A percentile compares a stretch with the other conserved stretches of the same genome.
These are phyloP conservation scores for Lachnellula cervina DNA, from an alignment of 2,329 filamentous ascomycete genomes.

Conservation along the genomic window DNA sequence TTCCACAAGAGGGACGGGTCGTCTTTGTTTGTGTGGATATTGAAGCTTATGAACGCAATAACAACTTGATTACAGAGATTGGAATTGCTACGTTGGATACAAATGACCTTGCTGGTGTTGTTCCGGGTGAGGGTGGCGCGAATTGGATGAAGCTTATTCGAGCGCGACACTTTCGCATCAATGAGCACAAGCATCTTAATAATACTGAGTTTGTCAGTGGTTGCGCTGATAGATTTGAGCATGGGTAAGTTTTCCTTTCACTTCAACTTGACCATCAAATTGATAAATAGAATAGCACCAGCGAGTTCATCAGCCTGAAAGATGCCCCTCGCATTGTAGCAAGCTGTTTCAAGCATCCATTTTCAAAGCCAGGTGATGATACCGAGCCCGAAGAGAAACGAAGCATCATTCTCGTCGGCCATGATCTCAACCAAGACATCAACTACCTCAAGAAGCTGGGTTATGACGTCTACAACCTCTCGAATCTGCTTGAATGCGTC, in stretches of 20 bases:
- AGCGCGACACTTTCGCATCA: constrained; percentile 70
- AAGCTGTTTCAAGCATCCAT: constrained; percentile 53
- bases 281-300: constrained; percentile 35
- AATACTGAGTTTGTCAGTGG: constrained; percentile 69
- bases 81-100: constrained; percentile 81
- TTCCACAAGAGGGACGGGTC: constrained; percentile 46
- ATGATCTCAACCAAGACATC: constrained; percentile 66
- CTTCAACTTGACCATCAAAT: background rate
- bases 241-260: constrained; percentile 53
- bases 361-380: constrained; percentile 32
- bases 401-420: constrained; percentile 73
- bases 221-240: constrained; percentile 69
- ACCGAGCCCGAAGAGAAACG: constrained; percentile 31
- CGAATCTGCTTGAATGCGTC: constrained; percentile 56
- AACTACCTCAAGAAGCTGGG: constrained; percentile 61
- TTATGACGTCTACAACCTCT: constrained; percentile 51
- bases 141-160: constrained; percentile 66
- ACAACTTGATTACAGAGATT: constrained; percentile 72
- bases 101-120: constrained; percentile 42
- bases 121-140: constrained; percentile 56
- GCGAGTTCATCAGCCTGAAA: constrained; percentile 47
- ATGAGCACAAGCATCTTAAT: constrained; percentile 58
- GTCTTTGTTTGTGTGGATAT: constrained; percentile 78
- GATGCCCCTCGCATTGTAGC: constrained; percentile 44
- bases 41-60: constrained; percentile 70